phyloP scores from a whole-genome alignment of 78 protist species.

The Cavenderia fasciculata region DNA sequence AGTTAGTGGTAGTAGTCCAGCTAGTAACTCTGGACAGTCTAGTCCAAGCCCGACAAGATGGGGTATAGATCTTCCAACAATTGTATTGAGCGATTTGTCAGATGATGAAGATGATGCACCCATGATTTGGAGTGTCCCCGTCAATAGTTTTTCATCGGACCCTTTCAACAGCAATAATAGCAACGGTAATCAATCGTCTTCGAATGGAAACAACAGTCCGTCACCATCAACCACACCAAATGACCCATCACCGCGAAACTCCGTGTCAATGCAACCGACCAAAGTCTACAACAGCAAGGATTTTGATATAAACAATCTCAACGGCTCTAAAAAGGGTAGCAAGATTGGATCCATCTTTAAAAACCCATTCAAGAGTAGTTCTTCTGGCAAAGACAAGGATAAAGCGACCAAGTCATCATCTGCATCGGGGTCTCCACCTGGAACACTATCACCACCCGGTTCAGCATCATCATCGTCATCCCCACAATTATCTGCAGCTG shows the following conservation, averaged over 20 bases:
- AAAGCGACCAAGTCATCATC: not conserved
- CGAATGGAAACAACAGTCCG: too few relatives aligned
- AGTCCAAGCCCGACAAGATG: not conserved
- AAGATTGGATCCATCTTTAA: not conserved
- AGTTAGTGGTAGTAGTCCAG: not conserved
- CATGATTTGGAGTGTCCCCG: conserved; percentile 53
- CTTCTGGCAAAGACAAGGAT: not conserved
- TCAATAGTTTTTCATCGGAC: conserved; percentile 7
- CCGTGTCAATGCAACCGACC: not conserved
- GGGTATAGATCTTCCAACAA: conserved; percentile 33
- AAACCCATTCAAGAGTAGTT: conserved; percentile 17
- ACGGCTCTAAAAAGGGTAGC: not conserved
- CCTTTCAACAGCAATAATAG: conserved; percentile 47
- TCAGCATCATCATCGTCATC: not conserved
- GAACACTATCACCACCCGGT: not conserved
- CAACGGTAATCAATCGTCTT: too few relatives aligned
- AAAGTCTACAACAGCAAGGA: conserved; percentile 20
- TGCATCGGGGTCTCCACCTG: not conserved
- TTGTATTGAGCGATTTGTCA: not conserved
- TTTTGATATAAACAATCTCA: not conserved
- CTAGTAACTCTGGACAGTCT: not conserved
- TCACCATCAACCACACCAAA: conserved; percentile 5
- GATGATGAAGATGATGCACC: conserved; percentile 45
- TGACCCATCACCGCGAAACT: not conserved
- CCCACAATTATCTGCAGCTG: not conserved